Evolutionary conservation across 2,329 filamentous ascomycete genomes (phyloP).

Genomic region (Ophiostoma piceae): DNA sequence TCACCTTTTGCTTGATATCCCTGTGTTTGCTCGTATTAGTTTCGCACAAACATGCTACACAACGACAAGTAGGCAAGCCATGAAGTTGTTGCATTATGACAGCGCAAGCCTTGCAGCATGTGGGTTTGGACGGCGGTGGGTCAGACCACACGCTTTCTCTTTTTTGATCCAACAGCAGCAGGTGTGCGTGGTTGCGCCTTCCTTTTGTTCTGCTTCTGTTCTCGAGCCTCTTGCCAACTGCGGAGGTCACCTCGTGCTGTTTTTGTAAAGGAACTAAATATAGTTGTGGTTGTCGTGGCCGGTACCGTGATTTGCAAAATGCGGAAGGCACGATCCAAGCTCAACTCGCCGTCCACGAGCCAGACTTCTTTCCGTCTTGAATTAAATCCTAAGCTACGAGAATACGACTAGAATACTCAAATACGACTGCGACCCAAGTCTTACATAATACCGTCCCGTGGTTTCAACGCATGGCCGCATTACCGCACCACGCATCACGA

Average conservation of each 20-base stretch:
- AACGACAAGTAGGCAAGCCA: neutral
- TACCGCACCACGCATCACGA: neutral
- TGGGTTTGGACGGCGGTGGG: neutral
- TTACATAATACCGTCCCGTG: constrained; percentile 6
- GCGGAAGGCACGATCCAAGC: neutral
- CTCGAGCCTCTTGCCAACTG: neutral
- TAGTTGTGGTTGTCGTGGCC: neutral
- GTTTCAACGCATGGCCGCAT: constrained; percentile 1
- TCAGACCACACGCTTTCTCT: neutral
- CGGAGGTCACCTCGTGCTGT: neutral
- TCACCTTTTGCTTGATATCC: neutral
- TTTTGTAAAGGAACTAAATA: neutral
- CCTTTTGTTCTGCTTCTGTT: neutral
- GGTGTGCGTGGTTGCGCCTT: neutral
- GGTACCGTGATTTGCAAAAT: neutral
- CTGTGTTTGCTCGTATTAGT: neutral
- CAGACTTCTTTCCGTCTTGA: neutral
- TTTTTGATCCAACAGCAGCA: neutral
- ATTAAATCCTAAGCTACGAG: neutral
- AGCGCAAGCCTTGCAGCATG: neutral
- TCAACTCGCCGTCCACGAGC: neutral
- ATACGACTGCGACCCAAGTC: neutral
- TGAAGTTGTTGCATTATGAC: neutral
- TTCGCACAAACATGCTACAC: neutral
- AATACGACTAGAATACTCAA: neutral